phyloP scores from a whole-genome alignment of 78 protist genomes.

The Dictyostelium intermedium region DNA sequence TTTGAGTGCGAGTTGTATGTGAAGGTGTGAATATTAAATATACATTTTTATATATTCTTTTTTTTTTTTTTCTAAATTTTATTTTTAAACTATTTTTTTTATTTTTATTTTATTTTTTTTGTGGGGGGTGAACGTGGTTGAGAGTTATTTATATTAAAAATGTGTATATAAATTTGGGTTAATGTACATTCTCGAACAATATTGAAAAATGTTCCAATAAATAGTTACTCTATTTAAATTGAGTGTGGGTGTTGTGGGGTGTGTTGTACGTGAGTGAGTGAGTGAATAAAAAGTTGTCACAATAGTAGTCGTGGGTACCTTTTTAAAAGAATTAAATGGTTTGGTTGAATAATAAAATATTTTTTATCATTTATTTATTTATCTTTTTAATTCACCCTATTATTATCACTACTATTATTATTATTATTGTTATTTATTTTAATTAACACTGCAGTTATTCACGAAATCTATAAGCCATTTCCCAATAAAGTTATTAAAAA shows the following conservation, averaged over 20 bases:
- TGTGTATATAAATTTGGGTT: no score
- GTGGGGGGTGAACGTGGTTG: background rate
- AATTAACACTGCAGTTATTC: background rate
- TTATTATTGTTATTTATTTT: no score
- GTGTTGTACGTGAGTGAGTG: no score
- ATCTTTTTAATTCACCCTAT: no score
- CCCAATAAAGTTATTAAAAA: background rate
- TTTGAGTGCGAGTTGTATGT: background rate
- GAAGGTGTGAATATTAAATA: background rate
- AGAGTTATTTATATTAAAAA: no score
- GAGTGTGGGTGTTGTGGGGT: background rate
- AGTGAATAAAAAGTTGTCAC: background rate
- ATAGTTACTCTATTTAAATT: background rate
- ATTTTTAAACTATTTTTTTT: no score
- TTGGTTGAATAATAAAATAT: background rate
- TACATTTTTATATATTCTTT: background rate
- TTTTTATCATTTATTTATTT: background rate
- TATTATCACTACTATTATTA: no score
- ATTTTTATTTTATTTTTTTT: no score
- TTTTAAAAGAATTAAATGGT: background rate
- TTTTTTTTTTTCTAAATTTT: no score
- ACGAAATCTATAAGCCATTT: background rate
- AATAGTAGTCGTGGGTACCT: background rate
- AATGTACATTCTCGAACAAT: background rate
- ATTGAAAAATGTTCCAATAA: background rate